Percentiles rank a stretch among this genome's conserved stretches.
Evolutionary conservation across 306 rosid genomes (phyloP).

Genomic region (Vicia villosa): DNA sequence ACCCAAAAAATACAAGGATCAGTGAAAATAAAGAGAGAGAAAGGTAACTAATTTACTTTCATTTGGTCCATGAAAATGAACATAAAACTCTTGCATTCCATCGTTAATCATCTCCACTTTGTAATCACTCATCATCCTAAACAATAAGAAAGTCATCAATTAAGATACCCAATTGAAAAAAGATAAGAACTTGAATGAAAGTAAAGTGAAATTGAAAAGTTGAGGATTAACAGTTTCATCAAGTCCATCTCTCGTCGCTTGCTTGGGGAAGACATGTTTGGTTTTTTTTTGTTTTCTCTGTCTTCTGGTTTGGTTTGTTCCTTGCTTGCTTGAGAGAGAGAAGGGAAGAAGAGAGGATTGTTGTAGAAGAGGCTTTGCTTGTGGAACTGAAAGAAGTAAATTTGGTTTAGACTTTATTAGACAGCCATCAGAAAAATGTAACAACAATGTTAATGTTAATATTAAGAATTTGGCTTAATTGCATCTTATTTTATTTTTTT

Average conservation of each 20-base stretch:
- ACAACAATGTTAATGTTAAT: not conserved
- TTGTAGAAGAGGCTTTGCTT: conserved; percentile 40
- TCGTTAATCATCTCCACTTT: conserved; percentile 65
- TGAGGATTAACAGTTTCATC: conserved; percentile 55
- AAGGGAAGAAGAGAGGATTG: conserved; percentile 24
- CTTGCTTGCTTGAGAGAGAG: conserved; percentile 27
- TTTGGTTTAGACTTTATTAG: not conserved
- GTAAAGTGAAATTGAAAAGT: not conserved
- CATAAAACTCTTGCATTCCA: conserved; percentile 70
- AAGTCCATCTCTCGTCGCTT: conserved; percentile 69
- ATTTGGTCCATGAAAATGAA: conserved; percentile 58
- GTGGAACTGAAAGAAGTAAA: conserved; percentile 49
- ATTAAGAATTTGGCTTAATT: not conserved
- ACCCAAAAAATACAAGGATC: conserved; percentile 2
- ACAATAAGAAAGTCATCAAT: not conserved
- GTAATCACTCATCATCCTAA: conserved; percentile 72
- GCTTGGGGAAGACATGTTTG: conserved; percentile 63
- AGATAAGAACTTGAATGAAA: conserved; percentile 34
- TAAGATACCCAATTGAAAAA: conserved; percentile 32
- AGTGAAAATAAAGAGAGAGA: not conserved
- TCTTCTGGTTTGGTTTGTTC: not conserved
- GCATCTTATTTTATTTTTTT: no score
- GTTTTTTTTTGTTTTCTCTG: not conserved
- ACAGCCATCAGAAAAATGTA: conserved; percentile 25
- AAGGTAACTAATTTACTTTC: conserved; percentile 40